Evolutionary conservation across 2,329 filamentous ascomycete species (phyloP).

Genomic region (Chaetoscypha palmicola): DNA sequence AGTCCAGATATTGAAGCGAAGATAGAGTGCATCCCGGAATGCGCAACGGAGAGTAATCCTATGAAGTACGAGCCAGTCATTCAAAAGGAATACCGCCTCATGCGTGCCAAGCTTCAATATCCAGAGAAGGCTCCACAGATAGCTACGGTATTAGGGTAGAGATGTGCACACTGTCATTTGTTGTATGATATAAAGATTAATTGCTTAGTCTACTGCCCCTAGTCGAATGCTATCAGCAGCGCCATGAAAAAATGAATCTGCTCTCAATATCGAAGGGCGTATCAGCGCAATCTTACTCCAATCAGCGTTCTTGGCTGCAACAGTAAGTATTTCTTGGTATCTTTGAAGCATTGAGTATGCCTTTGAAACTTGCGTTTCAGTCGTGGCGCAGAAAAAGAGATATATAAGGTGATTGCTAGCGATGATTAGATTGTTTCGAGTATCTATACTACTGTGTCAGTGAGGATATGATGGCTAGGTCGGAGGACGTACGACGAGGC

Average conservation of each 20-base stretch:
- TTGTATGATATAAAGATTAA: background rate
- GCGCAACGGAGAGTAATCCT: slow-evolving; percentile 35
- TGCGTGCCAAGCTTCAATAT: slow-evolving; percentile 24
- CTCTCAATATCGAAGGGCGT: slow-evolving; percentile 13
- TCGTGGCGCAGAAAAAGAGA: slow-evolving; percentile 39
- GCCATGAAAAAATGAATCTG: slow-evolving; percentile 16
- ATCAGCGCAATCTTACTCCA: slow-evolving; percentile 18
- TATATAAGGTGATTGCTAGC: slow-evolving; percentile 44
- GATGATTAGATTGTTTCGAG: slow-evolving; percentile 39
- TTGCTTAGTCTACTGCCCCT: background rate
- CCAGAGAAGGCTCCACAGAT: slow-evolving; percentile 5
- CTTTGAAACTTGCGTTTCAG: slow-evolving; percentile 12
- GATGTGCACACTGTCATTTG: background rate
- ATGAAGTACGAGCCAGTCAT: slow-evolving; percentile 42
- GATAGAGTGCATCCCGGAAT: slow-evolving; percentile 46
- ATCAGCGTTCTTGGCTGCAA: slow-evolving; percentile 7
- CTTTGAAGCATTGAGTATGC: slow-evolving; percentile 15
- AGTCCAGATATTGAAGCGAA: slow-evolving; percentile 41
- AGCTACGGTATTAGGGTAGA: background rate
- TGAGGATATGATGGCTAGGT: no score
- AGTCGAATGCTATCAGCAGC: slow-evolving; percentile 13
- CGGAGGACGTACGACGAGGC: slow-evolving; percentile 11
- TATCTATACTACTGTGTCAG: no score
- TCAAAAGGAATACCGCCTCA: slow-evolving; percentile 22
- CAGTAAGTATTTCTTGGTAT: slow-evolving; percentile 12